Percentiles rank a stretch among this genome's conserved stretches.
Evolutionary conservation across 73 alveolate genomes (phyloP).

Genomic region (Vitrella brassicaformis): DNA sequence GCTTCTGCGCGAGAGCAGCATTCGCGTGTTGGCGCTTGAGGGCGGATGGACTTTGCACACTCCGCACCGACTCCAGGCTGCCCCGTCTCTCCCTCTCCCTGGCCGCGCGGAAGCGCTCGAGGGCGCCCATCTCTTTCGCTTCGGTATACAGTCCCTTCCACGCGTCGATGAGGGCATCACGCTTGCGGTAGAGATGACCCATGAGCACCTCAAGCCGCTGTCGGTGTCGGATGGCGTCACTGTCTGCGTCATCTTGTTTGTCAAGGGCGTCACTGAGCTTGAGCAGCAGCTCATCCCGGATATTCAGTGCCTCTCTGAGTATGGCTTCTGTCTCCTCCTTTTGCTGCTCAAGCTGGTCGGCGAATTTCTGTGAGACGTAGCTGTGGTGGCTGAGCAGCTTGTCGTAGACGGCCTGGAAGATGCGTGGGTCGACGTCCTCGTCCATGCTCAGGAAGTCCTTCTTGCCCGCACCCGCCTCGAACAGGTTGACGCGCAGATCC

Average conservation of each 20-base stretch:
- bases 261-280: background rate
- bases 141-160: background rate
- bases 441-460: too few relatives aligned
- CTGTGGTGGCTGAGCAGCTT: background rate
- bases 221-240: background rate
- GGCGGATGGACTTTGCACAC: too few relatives aligned
- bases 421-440: background rate
- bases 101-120: too few relatives aligned
- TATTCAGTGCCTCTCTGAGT: background rate
- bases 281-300: background rate
- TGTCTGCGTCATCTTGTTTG: background rate
- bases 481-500: too few relatives aligned
- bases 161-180: background rate
- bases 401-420: background rate
- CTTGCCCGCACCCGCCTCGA: too few relatives aligned
- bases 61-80: too few relatives aligned
- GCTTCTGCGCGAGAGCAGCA: too few relatives aligned
- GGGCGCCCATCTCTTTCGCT: background rate
- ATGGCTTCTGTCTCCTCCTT: background rate
- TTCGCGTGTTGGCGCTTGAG: too few relatives aligned
- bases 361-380: background rate
- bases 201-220: background rate
- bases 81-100: too few relatives aligned
- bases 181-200: background rate
- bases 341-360: background rate